Base-by-base conservation (phyloP, 2,329 filamentous ascomycete genomes). In the Monosporascus sp. region DNA sequence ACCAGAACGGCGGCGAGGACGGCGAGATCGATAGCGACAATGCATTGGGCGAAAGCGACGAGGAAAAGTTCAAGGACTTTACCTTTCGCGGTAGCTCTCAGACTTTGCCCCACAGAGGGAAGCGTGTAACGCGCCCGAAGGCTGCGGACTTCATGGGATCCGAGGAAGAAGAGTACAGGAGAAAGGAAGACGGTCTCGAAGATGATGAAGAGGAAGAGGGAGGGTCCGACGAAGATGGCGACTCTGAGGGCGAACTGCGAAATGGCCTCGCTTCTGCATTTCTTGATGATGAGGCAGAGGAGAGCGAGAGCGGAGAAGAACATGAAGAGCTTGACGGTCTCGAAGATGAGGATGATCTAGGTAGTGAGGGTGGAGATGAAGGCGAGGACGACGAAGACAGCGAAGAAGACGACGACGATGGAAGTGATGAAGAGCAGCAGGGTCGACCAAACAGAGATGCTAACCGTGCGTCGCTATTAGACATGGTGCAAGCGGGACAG, bases 31-130 rank as follows among this genome's bases (percentile, higher is more conserved):
- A 81, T 48, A 86, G 83, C 63, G 83, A 86, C 53, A 72, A 81
- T 37, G 93, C 91, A 0, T 86, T 97, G 66, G 89, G 85, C 3
- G 85, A 88, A 52, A 94, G 90, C 60, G 93, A 97, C 63, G 86
- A 90, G 60, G 91, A 95, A 68, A 81, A 81, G 50, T 91, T 96
- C 64, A 85, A 88, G 59, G 84, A 83, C 1, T 96, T 89, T 66
- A 82, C 74, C 0, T 86, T 86, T 59, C 73, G 80, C 34, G 82
- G 82, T 22, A 86, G 82, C 68, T 78, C 76, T 2, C 81, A 80
- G 57, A 75, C 78, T 5, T 73, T 69, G 51, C 66, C 65, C 17
- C 60, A 69, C 46, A 64, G 67, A 57, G 62, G 54, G 11, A 63
- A 62, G 46, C 59, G 56, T 36, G 70, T 68, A 17, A 75, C 70